Conservation (phyloP, 2,329 filamentous ascomycete species). For the Paecilomyces formosus region DNA sequence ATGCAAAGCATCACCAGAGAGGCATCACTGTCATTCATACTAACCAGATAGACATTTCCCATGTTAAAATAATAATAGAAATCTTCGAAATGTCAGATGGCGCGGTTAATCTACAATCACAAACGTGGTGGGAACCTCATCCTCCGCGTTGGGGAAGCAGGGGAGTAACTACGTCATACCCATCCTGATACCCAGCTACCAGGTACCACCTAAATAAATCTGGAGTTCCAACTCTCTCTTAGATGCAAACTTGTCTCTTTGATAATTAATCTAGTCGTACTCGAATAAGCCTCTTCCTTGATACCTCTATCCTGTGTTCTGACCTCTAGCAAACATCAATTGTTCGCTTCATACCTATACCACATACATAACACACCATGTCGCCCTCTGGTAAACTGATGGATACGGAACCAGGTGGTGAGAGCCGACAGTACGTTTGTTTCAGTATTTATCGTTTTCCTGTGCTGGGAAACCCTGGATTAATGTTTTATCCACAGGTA, state of each 20-base stretch:
- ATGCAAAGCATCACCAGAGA: neutral
- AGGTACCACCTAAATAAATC: no score
- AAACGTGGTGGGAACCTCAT: neutral
- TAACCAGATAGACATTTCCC: neutral
- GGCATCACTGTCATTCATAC: neutral
- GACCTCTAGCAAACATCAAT: neutral
- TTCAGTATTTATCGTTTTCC: neutral
- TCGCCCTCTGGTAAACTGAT: conserved; percentile 43
- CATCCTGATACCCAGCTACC: neutral
- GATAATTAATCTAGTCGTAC: neutral
- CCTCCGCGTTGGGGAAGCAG: neutral
- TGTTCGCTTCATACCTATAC: neutral
- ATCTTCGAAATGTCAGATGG: no score
- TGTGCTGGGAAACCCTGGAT: neutral
- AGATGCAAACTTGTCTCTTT: neutral
- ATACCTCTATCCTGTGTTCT: neutral
- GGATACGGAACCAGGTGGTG: conserved; percentile 53
- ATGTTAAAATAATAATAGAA: neutral
- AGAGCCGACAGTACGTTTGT: conserved; percentile 47
- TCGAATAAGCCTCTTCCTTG: neutral
- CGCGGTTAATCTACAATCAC: neutral
- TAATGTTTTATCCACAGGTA: conserved; percentile 37
- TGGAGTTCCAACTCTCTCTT: neutral
- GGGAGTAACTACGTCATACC: neutral
- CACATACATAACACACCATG: conserved; percentile 27